These are phyloP conservation scores for Achaetomiella virescens DNA, from an alignment of 495 filamentous ascomycete species.

Conservation along the genomic window DNA sequence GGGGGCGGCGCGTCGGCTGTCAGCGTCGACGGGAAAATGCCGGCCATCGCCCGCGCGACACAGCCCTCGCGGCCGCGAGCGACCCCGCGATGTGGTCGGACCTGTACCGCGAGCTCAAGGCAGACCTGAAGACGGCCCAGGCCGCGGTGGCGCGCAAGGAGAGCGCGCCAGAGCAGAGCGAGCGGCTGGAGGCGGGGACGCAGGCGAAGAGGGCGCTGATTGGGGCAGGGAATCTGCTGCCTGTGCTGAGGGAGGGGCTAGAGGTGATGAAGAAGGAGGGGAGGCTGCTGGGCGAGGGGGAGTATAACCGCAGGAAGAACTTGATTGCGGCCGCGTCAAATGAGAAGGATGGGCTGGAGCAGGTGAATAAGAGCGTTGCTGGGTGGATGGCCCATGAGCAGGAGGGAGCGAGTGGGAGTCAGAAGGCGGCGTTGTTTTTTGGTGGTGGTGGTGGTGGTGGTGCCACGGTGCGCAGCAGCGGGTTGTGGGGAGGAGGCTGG, in stretches of 20 bases:
- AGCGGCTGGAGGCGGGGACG: conserved; percentile 59
- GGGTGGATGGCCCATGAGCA: conserved; percentile 17
- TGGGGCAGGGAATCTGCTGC: conserved; percentile 62
- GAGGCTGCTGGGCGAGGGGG: conserved; percentile 75
- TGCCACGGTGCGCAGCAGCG: too few relatives aligned
- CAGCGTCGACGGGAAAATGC: conserved; percentile 40
- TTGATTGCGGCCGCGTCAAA: conserved; percentile 68
- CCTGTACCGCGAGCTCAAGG: conserved; percentile 74
- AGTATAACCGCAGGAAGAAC: conserved; percentile 74
- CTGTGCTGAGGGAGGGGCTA: conserved; percentile 65
- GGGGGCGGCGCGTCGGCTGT: conserved; percentile 28
- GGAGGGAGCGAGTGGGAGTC: conserved; percentile 24
- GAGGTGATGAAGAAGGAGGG: conserved; percentile 41
- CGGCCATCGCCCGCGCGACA: conserved; percentile 27
- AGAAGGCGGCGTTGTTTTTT: conserved; percentile 35
- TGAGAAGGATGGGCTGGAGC: conserved; percentile 82
- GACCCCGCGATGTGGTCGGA: conserved; percentile 87
- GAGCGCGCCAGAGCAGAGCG: conserved; percentile 54
- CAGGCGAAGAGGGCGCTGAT: conserved; percentile 78
- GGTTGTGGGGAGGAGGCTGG: conserved; percentile 62
- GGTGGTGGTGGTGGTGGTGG: too few relatives aligned
- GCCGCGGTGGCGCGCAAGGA: conserved; percentile 70
- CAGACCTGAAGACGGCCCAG: conserved; percentile 73
- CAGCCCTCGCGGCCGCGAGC: conserved; percentile 45
- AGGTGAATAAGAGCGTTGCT: conserved; percentile 65